Conservation (phyloP, 2,329 filamentous ascomycete genomes). For the Paecilomyces sp. region DNA sequence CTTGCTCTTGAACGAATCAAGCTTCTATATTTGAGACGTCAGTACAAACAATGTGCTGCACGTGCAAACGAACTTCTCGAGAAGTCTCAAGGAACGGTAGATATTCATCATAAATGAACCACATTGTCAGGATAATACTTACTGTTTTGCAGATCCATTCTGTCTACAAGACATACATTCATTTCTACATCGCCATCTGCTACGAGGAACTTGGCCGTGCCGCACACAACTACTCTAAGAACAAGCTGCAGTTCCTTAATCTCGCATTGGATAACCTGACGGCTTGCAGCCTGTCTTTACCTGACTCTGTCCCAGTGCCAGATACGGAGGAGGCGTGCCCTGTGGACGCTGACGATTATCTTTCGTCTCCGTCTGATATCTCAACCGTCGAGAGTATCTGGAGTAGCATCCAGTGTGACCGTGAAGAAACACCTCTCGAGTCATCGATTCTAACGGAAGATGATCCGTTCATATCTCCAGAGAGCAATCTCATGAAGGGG, state of each 20-base stretch:
- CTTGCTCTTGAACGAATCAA: slow-evolving; percentile 26
- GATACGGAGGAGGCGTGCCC: not conserved
- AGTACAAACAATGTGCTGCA: slow-evolving; percentile 35
- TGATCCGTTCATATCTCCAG: slow-evolving; percentile 5
- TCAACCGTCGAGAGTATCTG: not conserved
- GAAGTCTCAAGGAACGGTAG: slow-evolving; percentile 18
- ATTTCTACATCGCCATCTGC: slow-evolving; percentile 41
- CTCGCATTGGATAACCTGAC: slow-evolving; percentile 35
- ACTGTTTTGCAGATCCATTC: slow-evolving; percentile 21
- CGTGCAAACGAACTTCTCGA: slow-evolving; percentile 23
- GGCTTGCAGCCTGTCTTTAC: slow-evolving; percentile 22
- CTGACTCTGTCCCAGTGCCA: slow-evolving; percentile 6
- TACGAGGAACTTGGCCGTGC: slow-evolving; percentile 41
- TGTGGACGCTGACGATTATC: not conserved
- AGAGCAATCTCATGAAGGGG: not conserved
- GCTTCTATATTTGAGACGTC: slow-evolving; percentile 25
- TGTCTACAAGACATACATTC: slow-evolving; percentile 32
- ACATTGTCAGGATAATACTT: not conserved
- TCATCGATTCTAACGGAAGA: not conserved
- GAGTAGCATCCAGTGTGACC: not conserved
- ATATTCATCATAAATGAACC: slow-evolving; percentile 2
- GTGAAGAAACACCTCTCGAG: not conserved
- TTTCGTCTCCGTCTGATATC: not conserved
- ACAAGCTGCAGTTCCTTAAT: slow-evolving; percentile 35
- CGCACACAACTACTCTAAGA: slow-evolving; percentile 40